Evolutionary conservation across 805 yeast species (phyloP).

Genomic region (Candida ortonii): DNA sequence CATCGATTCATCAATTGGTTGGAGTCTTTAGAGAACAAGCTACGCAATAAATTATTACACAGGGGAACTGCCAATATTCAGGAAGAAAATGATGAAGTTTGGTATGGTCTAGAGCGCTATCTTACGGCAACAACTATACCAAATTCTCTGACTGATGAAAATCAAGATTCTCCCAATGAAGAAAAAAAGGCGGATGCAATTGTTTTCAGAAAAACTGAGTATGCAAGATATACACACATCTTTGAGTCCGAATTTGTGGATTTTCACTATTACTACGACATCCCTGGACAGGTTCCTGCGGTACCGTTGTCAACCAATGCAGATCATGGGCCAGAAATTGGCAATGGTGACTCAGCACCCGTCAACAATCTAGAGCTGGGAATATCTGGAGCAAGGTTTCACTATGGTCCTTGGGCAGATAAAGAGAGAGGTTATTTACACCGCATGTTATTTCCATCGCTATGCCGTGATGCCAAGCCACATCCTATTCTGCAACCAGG

Average conservation of each 20-base stretch:
- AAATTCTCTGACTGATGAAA: conserved; percentile 30
- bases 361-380: conserved; percentile 58
- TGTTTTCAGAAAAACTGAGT: conserved; percentile 54
- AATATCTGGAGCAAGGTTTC: conserved; percentile 59
- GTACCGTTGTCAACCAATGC: conserved; percentile 18
- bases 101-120: conserved; percentile 82
- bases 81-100: conserved; percentile 35
- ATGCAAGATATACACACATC: conserved; percentile 74
- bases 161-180: conserved; percentile 1
- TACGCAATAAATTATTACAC: conserved; percentile 4
- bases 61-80: not conserved
- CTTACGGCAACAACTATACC: conserved; percentile 29
- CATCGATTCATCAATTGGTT: conserved; percentile 4
- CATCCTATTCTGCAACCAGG: conserved; percentile 43
- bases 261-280: conserved; percentile 66
- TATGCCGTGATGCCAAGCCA: conserved; percentile 55
- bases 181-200: conserved; percentile 22
- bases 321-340: conserved; percentile 54
- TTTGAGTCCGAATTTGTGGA: conserved; percentile 56
- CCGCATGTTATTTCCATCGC: conserved; percentile 61
- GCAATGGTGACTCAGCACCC: conserved; percentile 59
- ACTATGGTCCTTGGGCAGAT: conserved; percentile 96
- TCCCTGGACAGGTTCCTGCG: conserved; percentile 60
- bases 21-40: conserved; percentile 2
- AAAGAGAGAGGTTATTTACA: conserved; percentile 71